phyloP scores from a whole-genome alignment of 2,329 filamentous ascomycete genomes.

The Dactylellina cionopaga region DNA sequence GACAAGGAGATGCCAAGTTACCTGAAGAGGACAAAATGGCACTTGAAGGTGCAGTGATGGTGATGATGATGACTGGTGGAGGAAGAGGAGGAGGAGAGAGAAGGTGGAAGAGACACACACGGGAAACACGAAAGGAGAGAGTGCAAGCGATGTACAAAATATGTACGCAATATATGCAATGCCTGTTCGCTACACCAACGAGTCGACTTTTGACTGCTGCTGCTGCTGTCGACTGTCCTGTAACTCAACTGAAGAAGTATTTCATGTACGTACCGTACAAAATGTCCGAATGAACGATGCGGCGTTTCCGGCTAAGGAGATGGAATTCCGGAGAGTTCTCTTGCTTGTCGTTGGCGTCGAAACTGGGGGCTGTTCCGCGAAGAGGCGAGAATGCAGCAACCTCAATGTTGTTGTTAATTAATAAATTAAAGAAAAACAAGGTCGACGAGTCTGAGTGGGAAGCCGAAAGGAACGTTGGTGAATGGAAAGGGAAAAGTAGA shows the following conservation, averaged over 20 bases:
- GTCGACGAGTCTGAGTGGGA: constrained; percentile 20
- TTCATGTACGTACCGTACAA: constrained; percentile 30
- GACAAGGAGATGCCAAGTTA: too few species aligned
- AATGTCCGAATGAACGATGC: not conserved
- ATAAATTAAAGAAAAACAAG: too few species aligned
- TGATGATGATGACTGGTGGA: too few species aligned
- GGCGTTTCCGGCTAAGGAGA: not conserved
- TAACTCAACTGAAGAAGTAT: not conserved
- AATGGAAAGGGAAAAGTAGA: constrained; percentile 20
- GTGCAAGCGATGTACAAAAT: constrained; percentile 35
- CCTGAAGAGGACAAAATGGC: too few species aligned
- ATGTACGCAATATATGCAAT: too few species aligned
- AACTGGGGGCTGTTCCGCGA: not conserved
- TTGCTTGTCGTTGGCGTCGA: not conserved
- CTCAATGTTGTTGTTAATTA: too few species aligned
- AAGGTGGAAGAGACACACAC: constrained; percentile 29
- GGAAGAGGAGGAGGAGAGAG: constrained; percentile 54
- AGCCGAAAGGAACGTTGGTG: constrained; percentile 24
- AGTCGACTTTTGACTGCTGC: not conserved
- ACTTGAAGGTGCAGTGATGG: too few species aligned
- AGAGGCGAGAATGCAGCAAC: not conserved
- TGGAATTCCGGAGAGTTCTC: not conserved
- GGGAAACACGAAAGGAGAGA: constrained; percentile 36
- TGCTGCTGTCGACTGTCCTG: too few species aligned
- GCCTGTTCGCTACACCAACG: constrained; percentile 9